These are phyloP conservation scores for carrot (Daucus carota) DNA, from an alignment of 129 eudicot species.

Conservation along the genomic window DH1_v3.0 NC_030384.2:35985501-35986000, in stretches of 20 bases:
- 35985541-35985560: conserved; percentile 83
- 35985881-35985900: conserved; percentile 94
- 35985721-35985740: conserved; percentile 21
- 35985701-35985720: conserved; percentile 62
- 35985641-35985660: conserved; percentile 43
- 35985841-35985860: conserved; percentile 10
- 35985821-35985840: conserved; percentile 18
- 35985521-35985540: conserved; percentile 46
- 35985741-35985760: conserved; percentile 12
- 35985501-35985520: conserved; percentile 75
- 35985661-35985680: conserved; percentile 36
- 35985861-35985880: conserved; percentile 39
- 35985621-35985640: conserved; percentile 36
- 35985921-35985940: conserved; percentile 60
- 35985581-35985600: conserved; percentile 67
- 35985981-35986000: conserved; percentile 17
- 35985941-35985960: conserved; percentile 30
- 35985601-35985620: conserved; percentile 26
- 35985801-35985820: conserved; percentile 32
- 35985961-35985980: conserved; percentile 18
- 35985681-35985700: conserved; percentile 65
- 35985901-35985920: conserved; percentile 93
- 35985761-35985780: conserved; percentile 34
- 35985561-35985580: conserved; percentile 74
- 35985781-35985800: conserved; percentile 19